These are phyloP conservation scores for Trametes elegans DNA, from an alignment of 768 basidiomycete species.

Conservation along the genomic window DNA sequence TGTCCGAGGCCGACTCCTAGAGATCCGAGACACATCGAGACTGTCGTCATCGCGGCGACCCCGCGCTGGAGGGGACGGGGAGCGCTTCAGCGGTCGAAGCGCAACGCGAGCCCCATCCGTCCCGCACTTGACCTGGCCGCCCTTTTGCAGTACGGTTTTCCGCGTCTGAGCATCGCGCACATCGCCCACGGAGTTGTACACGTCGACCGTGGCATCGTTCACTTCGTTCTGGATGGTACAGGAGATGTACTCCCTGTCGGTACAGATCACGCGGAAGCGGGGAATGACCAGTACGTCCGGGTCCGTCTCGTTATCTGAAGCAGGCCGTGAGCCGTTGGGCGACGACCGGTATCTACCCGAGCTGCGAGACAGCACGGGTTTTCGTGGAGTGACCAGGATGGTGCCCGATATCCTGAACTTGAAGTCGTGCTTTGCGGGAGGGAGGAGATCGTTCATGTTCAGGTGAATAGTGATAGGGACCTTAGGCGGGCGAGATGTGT, in stretches of 20 bases:
- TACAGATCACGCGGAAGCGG: conserved; percentile 64
- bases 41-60: conserved; percentile 18
- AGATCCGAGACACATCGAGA: conserved; percentile 16
- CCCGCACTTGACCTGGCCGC: conserved; percentile 58
- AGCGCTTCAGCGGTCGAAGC: conserved; percentile 39
- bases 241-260: conserved; percentile 59
- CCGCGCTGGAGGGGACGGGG: conserved; percentile 12
- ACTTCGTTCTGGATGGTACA: conserved; percentile 61
- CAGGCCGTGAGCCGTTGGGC: conserved; percentile 8
- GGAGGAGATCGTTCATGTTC: conserved; percentile 75
- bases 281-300: conserved; percentile 60
- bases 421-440: conserved; percentile 62
- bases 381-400: conserved; percentile 52
- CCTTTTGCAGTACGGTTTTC: conserved; percentile 61
- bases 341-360: conserved; percentile 17
- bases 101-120: conserved; percentile 59
- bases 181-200: conserved; percentile 59
- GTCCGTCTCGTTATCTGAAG: conserved; percentile 32
- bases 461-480: conserved; percentile 70
- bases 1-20: conserved; percentile 25
- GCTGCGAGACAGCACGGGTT: conserved; percentile 16
- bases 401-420: conserved; percentile 66
- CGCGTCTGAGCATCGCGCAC: conserved; percentile 58
- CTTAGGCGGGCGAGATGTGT: conserved; percentile 45
- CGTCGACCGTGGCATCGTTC: conserved; percentile 52